Evolutionary conservation across 257 asterid species (phyloP).

Genomic region (Rehmannia glutinosa): DNA sequence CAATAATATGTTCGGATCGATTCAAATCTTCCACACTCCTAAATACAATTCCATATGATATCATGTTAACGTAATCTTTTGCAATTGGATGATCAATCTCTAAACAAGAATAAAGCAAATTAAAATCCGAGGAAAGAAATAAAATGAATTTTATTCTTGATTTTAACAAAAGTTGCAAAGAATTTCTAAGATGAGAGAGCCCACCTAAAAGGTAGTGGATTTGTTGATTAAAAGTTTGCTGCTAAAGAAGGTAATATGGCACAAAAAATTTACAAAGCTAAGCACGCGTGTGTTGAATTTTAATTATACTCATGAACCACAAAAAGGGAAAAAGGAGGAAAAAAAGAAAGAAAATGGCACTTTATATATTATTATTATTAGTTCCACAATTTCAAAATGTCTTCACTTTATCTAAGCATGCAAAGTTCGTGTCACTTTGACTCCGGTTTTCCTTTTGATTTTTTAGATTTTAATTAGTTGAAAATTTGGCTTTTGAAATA

Average conservation of each 20-base stretch:
- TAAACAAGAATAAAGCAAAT: no score
- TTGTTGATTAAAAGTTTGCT: constrained; percentile 22
- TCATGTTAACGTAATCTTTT: no score
- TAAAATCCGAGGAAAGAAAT: no score
- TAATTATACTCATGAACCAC: constrained; percentile 3
- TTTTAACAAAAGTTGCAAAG: no score
- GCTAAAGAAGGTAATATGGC: constrained; percentile 7
- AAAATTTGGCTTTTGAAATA: no score
- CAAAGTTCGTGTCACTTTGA: not conserved
- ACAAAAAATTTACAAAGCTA: constrained; percentile 13
- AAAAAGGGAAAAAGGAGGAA: not conserved
- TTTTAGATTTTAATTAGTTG: no score
- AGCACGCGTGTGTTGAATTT: constrained; percentile 36
- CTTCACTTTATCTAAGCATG: not conserved
- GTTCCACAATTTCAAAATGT: constrained; percentile 5
- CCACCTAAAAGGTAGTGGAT: constrained; percentile 20
- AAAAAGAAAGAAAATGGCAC: constrained; percentile 17
- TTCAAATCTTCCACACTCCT: no score
- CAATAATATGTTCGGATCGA: no score
- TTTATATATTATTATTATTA: constrained; percentile 12
- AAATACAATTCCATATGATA: no score
- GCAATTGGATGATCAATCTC: no score
- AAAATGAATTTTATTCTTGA: no score
- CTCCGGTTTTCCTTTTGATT: not conserved
- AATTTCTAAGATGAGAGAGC: no score